Evolutionary conservation across 2,329 filamentous ascomycete genomes (phyloP).

Genomic region (Alternaria novae-zelandiae): DNA sequence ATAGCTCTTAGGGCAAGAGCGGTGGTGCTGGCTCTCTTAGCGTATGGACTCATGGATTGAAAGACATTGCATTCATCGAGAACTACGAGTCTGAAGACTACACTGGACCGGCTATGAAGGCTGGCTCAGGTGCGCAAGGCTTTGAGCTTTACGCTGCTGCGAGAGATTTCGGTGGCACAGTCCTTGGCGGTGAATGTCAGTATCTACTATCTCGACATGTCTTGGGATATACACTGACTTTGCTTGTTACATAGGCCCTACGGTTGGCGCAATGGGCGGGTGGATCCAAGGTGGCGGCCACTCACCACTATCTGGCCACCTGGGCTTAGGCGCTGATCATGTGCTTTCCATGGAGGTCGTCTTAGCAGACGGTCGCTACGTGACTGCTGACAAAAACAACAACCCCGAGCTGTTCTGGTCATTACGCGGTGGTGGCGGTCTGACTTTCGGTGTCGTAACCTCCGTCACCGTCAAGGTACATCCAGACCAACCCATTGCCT

Average conservation of each 20-base stretch:
- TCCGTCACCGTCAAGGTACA: neutral
- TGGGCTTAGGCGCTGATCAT: slow-evolving; percentile 44
- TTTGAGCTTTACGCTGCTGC: slow-evolving; percentile 38
- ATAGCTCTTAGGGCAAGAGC: slow-evolving; percentile 19
- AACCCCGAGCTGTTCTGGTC: slow-evolving; percentile 7
- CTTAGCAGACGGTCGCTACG: slow-evolving; percentile 29
- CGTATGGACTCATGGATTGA: slow-evolving; percentile 38
- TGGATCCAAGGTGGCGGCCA: slow-evolving; percentile 59
- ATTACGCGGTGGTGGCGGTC: neutral
- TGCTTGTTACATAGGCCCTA: slow-evolving; percentile 24
- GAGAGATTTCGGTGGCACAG: slow-evolving; percentile 25
- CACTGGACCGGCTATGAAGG: slow-evolving; percentile 33
- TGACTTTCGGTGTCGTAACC: neutral
- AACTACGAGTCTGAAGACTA: slow-evolving; percentile 33
- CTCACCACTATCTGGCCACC: slow-evolving; percentile 57
- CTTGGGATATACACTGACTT: neutral
- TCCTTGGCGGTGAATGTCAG: slow-evolving; percentile 32
- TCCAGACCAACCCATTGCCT: neutral
- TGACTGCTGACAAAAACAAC: slow-evolving; percentile 27
- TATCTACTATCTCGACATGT: neutral
- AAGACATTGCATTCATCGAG: slow-evolving; percentile 31
- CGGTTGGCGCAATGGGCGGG: slow-evolving; percentile 56
- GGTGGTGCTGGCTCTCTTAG: slow-evolving; percentile 28
- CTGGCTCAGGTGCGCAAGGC: slow-evolving; percentile 36
- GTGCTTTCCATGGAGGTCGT: slow-evolving; percentile 34